Percentiles rank a stretch among this genome's conserved stretches.
These are phyloP conservation scores for Lentinus tigrinus DNA, from an alignment of 768 basidiomycete genomes.

Conservation along the genomic window DNA sequence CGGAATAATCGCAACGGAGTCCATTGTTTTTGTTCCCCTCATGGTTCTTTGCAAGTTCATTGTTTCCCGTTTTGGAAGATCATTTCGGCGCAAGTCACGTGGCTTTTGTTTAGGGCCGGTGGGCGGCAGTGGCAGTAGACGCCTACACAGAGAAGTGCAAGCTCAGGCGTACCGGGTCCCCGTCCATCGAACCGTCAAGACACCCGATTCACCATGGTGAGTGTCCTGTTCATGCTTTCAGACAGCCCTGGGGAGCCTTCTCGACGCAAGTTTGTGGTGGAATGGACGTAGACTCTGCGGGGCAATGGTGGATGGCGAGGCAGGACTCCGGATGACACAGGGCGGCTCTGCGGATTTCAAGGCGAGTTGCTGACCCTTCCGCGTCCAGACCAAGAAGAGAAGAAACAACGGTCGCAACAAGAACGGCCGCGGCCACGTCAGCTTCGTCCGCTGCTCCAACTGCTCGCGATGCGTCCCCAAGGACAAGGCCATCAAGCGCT, in stretches of 20 bases:
- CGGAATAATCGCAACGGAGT: background rate
- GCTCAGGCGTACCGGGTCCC: slow-evolving; percentile 17
- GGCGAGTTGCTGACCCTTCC: slow-evolving; percentile 19
- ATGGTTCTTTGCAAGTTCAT: slow-evolving; percentile 2
- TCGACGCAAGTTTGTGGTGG: slow-evolving; percentile 8
- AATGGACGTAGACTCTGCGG: slow-evolving; percentile 5
- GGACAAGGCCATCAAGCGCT: slow-evolving; percentile 99
- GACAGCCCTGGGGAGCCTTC: background rate
- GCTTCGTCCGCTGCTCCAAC: slow-evolving; percentile 96
- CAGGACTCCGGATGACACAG: slow-evolving; percentile 26
- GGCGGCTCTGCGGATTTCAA: background rate
- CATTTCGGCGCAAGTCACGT: slow-evolving; percentile 11
- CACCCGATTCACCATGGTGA: slow-evolving; percentile 37
- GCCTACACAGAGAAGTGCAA: slow-evolving; percentile 5
- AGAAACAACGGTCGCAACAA: slow-evolving; percentile 99
- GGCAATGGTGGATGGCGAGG: slow-evolving; percentile 33
- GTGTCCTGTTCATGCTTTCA: slow-evolving; percentile 15
- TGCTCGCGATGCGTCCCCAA: slow-evolving; percentile 97
- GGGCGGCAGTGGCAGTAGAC: background rate
- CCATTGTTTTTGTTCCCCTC: slow-evolving; percentile 15
- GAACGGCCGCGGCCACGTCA: slow-evolving; percentile 96
- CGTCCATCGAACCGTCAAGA: slow-evolving; percentile 28
- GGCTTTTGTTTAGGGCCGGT: slow-evolving; percentile 10
- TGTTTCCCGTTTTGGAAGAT: slow-evolving; percentile 15
- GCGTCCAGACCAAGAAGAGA: slow-evolving; percentile 91